Conservation (phyloP, 352 stramenopile genomes). For the Plasmopara viticola region DNA sequence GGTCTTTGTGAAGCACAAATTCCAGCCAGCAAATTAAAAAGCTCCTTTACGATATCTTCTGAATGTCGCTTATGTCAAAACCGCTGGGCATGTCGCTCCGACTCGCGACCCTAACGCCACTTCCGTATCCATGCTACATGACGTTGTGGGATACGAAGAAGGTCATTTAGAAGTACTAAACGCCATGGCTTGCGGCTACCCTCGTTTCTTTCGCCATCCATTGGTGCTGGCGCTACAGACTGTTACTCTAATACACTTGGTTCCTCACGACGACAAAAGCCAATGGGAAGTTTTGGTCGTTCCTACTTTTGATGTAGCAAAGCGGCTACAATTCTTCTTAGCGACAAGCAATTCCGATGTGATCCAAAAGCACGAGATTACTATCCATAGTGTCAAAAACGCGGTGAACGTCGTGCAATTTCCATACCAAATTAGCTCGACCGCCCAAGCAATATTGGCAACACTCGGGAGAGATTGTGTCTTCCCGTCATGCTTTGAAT, state of each 20-base stretch:
- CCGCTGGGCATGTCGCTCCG: constrained; percentile 72
- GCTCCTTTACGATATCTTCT: neutral
- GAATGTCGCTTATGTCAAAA: constrained; percentile 19
- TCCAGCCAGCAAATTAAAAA: neutral
- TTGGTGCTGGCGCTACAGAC: constrained; percentile 65
- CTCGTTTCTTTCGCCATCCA: constrained; percentile 90
- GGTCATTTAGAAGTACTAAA: constrained; percentile 51
- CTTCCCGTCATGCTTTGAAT: constrained; percentile 71
- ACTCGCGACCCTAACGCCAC: constrained; percentile 58
- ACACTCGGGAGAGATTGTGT: constrained; percentile 90
- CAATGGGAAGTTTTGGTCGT: constrained; percentile 38
- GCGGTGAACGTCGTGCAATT: constrained; percentile 72
- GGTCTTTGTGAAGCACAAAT: neutral
- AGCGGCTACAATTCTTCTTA: constrained; percentile 69
- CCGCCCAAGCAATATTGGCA: constrained; percentile 90
- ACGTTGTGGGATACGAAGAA: constrained; percentile 91
- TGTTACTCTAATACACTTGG: constrained; percentile 25
- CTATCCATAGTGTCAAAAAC: constrained; percentile 37
- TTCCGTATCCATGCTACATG: constrained; percentile 73
- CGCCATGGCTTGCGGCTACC: constrained; percentile 86
- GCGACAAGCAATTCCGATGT: constrained; percentile 25
- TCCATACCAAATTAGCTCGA: constrained; percentile 31
- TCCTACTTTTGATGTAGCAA: constrained; percentile 49
- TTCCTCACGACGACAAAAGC: constrained; percentile 4
- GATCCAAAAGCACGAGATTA: constrained; percentile 25